Evolutionary conservation across 768 basidiomycete species (phyloP).

Genomic region (Clavulina sp.): DNA sequence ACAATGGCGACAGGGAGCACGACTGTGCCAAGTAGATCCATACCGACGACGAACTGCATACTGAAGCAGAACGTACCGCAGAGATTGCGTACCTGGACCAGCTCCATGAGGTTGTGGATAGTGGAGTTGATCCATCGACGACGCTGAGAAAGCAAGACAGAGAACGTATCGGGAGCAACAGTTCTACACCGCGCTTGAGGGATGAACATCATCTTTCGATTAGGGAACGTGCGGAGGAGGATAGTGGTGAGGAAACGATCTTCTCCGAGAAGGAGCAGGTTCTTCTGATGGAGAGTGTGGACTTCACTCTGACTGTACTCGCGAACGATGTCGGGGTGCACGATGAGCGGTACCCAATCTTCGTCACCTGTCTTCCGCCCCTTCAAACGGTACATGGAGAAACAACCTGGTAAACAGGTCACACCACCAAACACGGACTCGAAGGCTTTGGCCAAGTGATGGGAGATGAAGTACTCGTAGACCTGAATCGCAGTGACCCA

Average conservation of each 20-base stretch:
- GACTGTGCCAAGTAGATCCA: conserved; percentile 84
- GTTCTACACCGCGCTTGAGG: conserved; percentile 92
- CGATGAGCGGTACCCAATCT: conserved; percentile 94
- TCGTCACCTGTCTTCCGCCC: conserved; percentile 74
- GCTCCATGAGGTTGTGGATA: conserved; percentile 98
- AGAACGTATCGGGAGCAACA: conserved; percentile 90
- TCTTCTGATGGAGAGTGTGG: conserved; percentile 92
- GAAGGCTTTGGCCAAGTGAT: conserved; percentile 95
- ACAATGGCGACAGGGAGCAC: conserved; percentile 88
- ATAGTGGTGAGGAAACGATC: conserved; percentile 98
- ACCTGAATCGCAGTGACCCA: conserved; percentile 99
- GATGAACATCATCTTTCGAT: conserved; percentile 98
- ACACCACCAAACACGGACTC: conserved; percentile 99
- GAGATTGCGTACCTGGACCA: conserved; percentile 87
- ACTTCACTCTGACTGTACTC: conserved; percentile 94
- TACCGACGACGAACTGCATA: conserved; percentile 98
- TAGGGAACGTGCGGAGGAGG: conserved; percentile 90
- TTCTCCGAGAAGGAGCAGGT: conserved; percentile 87
- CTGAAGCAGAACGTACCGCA: conserved; percentile 99
- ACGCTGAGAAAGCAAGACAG: conserved; percentile 84
- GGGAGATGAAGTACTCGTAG: conserved; percentile 97
- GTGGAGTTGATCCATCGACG: conserved; percentile 99
- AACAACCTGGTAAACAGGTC: conserved; percentile 97
- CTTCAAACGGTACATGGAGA: conserved; percentile 98
- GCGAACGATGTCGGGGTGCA: conserved; percentile 91